Base-by-base conservation (phyloP, 371 early-diverging fungal genomes). In the Sporodiniella umbellata region DNA sequence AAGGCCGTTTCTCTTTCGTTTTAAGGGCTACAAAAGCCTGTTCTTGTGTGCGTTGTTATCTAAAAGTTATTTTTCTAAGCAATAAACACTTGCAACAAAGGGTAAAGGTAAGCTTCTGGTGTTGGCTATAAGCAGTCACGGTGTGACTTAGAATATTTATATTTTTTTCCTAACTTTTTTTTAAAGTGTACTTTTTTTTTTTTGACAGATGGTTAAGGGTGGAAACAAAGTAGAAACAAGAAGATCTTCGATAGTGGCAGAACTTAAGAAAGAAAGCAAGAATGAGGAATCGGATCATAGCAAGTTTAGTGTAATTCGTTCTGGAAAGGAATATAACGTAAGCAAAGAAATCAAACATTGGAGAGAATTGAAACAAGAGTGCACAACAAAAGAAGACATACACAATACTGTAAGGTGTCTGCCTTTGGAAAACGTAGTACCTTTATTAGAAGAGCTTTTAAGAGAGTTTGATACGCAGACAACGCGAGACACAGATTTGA, bases 401-500 rank as follows among this genome's bases (percentile, higher is more conserved):
- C 62, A 45, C 17, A 37, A 45, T 11, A 49, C 38, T 39, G 50
- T 62, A 12, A 53, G 62, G 31, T 50, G 53, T 12, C 39, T 62
- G 12, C 53, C 62, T 2, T 35, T 56, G 4, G 57, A 62, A 21
- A 48, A 56, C 28, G 53, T 62, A 0, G 23, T 56, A 11, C 62
- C 62, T 8, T 40, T 62, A 23, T 42, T 62, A 39, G 39, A 56
- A 33, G 62, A 62, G 37, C 8, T 62, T 10, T 42, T 62, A 15
- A 40, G 39, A 26, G 15, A 53, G 33, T 62, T 62, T 15, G 54
- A 59, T 33, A 50, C 44, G 2, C 53, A 62, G 21, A 44, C 44
- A 6, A 43, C 56, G 26, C 48, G 57, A 18, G 49, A 56, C 19
- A 53, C 62, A n/a, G 55, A 45, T 10, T 37, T 56, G 57, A 58